Evolutionary conservation across 2,329 filamentous ascomycete species (phyloP).

Genomic region (Aspergillus melleus): DNA sequence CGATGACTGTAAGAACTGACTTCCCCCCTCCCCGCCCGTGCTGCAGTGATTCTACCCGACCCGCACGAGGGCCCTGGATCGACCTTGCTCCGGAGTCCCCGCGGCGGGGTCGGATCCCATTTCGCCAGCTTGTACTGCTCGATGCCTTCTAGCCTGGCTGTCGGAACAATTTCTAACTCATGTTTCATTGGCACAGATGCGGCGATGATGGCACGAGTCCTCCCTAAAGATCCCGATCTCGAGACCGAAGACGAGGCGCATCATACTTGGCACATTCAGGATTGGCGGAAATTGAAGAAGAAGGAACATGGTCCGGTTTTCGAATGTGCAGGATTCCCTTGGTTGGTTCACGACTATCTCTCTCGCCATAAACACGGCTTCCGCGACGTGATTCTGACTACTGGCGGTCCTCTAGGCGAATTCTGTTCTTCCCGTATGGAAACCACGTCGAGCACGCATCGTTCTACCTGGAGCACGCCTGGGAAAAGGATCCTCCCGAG

Average conservation of each 20-base stretch:
- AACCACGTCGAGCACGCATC: conserved; percentile 94
- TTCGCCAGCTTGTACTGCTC: conserved; percentile 1
- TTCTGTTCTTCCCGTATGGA: conserved; percentile 91
- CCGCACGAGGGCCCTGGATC: not conserved
- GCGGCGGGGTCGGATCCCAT: conserved; percentile 9
- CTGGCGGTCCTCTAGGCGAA: conserved; percentile 62
- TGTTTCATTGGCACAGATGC: conserved; percentile 57
- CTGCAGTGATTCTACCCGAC: not conserved
- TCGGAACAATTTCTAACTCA: conserved; percentile 16
- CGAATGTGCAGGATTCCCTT: conserved; percentile 81
- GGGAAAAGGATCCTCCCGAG: conserved; percentile 73
- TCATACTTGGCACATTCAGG: conserved; percentile 83
- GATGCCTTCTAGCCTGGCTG: not conserved
- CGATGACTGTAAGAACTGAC: conserved; percentile 54
- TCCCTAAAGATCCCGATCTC: conserved; percentile 76
- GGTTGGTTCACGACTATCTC: conserved; percentile 56
- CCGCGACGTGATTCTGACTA: not conserved
- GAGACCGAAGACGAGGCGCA: conserved; percentile 74
- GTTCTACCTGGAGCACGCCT: conserved; percentile 95
- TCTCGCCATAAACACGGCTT: not conserved
- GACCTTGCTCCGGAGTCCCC: conserved; percentile 7
- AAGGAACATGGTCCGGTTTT: conserved; percentile 89
- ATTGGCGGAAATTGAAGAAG: conserved; percentile 74
- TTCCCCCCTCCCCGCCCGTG: not conserved
- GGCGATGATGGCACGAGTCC: conserved; percentile 78